Evolutionary conservation across 2,329 filamentous ascomycete genomes (phyloP).

Genomic region (Colletotrichum cereale): DNA sequence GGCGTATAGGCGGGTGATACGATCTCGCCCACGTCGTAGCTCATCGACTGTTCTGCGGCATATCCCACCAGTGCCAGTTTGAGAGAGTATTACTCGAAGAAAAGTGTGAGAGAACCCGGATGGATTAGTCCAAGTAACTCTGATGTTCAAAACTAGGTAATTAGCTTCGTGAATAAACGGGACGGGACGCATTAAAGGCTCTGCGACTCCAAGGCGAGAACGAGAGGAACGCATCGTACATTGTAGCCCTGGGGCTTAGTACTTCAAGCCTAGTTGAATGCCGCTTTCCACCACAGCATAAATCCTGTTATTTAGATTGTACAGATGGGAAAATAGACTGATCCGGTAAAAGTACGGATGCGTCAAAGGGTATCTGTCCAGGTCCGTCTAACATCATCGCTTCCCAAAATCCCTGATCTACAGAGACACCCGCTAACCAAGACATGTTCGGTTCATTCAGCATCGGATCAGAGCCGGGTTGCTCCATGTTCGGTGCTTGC

Average conservation of each 20-base stretch:
- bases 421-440: constrained; percentile 7
- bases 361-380: not conserved
- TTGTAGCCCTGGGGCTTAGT: not conserved
- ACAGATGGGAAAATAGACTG: not conserved
- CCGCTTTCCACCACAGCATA: not conserved
- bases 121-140: too few species aligned
- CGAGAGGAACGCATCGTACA: not conserved
- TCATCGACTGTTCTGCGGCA: not conserved
- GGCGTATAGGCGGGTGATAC: too few species aligned
- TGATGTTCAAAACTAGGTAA: not conserved
- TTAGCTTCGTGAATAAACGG: not conserved
- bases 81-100: too few species aligned
- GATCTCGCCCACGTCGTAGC: too few species aligned
- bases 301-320: not conserved
- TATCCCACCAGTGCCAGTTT: not conserved
- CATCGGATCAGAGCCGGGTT: not conserved
- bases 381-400: constrained; percentile 24
- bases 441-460: constrained; percentile 6
- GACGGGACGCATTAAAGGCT: not conserved
- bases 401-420: constrained; percentile 33
- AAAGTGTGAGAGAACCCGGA: too few species aligned
- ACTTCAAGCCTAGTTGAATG: accelerated
- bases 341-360: not conserved
- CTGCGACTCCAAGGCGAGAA: not conserved
- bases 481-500: not conserved